Base-by-base conservation (phyloP, 495 filamentous ascomycete species). In the Neurospora sp. region DNA sequence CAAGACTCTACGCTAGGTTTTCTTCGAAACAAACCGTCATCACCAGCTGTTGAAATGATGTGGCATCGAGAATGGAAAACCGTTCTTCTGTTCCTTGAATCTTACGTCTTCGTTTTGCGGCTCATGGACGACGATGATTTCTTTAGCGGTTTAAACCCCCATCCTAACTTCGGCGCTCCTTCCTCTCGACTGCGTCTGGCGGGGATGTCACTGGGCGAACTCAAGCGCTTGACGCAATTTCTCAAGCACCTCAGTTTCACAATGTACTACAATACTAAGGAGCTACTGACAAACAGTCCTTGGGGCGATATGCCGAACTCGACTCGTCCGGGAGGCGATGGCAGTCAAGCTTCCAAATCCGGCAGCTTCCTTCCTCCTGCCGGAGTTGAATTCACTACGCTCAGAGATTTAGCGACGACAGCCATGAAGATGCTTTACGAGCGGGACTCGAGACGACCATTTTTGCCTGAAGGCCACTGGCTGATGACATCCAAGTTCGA, bases 71-170 rank as follows among this genome's bases (percentile, higher is more conserved):
- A 98, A 78, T 98, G 96, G 96, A 90, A 90, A 16, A 90, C 95
- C 2, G 89, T 97, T 41, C 85, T 98, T 0, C 86, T 98, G 2
- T 99, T 98, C 77, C 85, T 99, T 37, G 96, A 98, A 76, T 87
- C 98, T 12, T 99, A 97, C 80, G 93, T 90, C 14, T 98, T 98
- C 78, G 86, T 97, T 6, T 83, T 98, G 40, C 91, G 94, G 75
- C 87, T 97, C 68, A 97, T 93, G 82, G 96, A 98, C 75, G 96
- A 99, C 73, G 94, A 98, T 71, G 91, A 93, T 71, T 94, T 94
- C 76, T 86, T 93, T 59, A 82, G 84, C 70, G 79, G 75, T 20
- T 72, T 83, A 40, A 69, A 73, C 31, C 59, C 79, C 2, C 40
- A 74, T 10, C 38, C 75, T 0, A 45, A 40, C 3, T 40, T 75